Conservation (phyloP, 352 stramenopile species). For the Pilasporangium apinafurcum region DNA sequence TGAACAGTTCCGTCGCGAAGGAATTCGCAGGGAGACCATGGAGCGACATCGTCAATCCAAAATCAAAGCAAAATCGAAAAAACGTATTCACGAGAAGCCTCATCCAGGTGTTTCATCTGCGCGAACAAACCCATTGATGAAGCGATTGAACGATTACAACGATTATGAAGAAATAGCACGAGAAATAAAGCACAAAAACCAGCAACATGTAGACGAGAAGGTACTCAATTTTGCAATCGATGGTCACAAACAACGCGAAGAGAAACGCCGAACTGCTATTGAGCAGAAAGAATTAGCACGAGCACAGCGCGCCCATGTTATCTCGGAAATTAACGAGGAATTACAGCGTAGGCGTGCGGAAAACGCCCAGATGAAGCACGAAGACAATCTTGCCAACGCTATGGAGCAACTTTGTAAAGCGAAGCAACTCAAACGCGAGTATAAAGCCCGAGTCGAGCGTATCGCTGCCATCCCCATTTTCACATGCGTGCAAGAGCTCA, state of each 20-base stretch:
- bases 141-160: not conserved
- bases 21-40: constrained; percentile 19
- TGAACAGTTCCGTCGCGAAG: constrained; percentile 8
- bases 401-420: constrained; percentile 13
- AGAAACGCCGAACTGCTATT: constrained; percentile 14
- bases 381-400: constrained; percentile 21
- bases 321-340: constrained; percentile 5
- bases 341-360: constrained; percentile 32
- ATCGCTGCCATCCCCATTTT: constrained; percentile 20
- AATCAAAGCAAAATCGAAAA: constrained; percentile 5
- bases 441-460: constrained; percentile 12
- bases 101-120: too few relatives aligned
- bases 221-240: not conserved
- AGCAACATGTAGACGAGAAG: not conserved
- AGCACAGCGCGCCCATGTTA: constrained; percentile 6
- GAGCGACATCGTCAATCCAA: constrained; percentile 12
- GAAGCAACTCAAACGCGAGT: constrained; percentile 5
- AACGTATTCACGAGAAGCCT: too few relatives aligned
- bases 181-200: not conserved
- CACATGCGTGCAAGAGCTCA: constrained; percentile 31
- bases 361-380: constrained; percentile 39
- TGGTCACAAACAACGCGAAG: constrained; percentile 8
- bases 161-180: not conserved
- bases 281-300: constrained; percentile 1
- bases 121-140: too few relatives aligned